A percentile compares a stretch with the other conserved stretches of the same genome.
These are phyloP conservation scores for Colletotrichum costaricense DNA, from an alignment of 2,329 filamentous ascomycete species.

Conservation along the genomic window DNA sequence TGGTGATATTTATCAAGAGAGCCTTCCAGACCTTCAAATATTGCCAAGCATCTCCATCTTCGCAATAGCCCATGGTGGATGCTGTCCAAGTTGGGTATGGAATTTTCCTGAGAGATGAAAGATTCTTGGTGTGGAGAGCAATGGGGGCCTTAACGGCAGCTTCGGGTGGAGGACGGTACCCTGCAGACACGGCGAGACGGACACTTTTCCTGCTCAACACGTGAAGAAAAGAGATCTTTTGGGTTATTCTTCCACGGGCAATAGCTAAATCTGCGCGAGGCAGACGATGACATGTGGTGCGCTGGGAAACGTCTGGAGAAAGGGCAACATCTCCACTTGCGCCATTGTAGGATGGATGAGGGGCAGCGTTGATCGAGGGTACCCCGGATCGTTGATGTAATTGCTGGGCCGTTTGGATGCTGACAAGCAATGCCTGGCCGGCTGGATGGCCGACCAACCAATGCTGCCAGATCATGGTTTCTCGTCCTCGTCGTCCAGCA, in stretches of 20 bases:
- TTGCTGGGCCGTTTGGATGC: conserved; percentile 22
- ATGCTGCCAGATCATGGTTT: neutral
- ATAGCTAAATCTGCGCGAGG: conserved; percentile 14
- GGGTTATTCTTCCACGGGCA: neutral
- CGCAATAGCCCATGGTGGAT: neutral
- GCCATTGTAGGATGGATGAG: conserved; percentile 15
- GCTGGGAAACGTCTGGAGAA: neutral
- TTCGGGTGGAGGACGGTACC: conserved; percentile 21
- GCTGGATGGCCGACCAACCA: conserved; percentile 25
- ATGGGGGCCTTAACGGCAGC: neutral
- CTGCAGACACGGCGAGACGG: conserved; percentile 23
- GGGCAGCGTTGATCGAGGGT: conserved; percentile 31
- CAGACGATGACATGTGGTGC: conserved; percentile 19
- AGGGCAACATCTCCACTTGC: conserved; percentile 15
- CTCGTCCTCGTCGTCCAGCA: neutral
- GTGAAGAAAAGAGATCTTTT: conserved; percentile 22
- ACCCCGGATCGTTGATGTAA: conserved; percentile 36
- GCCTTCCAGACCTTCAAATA: neutral
- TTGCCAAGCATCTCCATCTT: neutral
- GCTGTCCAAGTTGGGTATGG: conserved; percentile 10
- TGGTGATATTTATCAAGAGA: neutral
- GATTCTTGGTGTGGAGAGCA: conserved; percentile 19
- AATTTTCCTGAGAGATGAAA: conserved; percentile 26
- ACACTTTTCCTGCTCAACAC: conserved; percentile 22
- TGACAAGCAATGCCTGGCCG: conserved; percentile 26